Base-by-base conservation (phyloP, 106 monocot genomes). In the Phalaenopsis equestris region DNA sequence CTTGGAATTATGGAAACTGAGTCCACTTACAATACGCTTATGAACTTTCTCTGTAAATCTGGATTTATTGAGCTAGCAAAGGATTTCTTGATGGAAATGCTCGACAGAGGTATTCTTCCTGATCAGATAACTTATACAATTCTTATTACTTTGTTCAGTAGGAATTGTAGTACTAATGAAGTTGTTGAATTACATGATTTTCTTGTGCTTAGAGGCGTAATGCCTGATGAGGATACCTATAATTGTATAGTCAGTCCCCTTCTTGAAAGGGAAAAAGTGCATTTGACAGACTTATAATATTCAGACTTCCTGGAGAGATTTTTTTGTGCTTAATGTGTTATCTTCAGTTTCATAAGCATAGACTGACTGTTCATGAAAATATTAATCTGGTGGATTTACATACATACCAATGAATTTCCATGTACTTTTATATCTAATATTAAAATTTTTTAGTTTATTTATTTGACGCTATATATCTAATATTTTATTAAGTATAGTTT, bases 41-140 rank as follows among this genome's bases (percentile, higher is more conserved):
- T 87, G 37, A 87, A 79, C 68, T 83, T 41, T 52, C 74, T 87
- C 48, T 87, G 84, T 67, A 87, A 84, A 56, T 8, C 72, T 45
- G 68, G 65, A 76, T 83, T 52, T 30, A 76, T 84, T 79, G 52
- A 70, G 11, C 73, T 78, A 56, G 87, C 87, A 52, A 84, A 79
- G 38, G 81, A 81, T 61, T 41, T 83, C n/a, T n/a, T 87, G 87
- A 84, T 78, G 74, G 43, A 43, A 61, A 87, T 87, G 87, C 64
- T 84, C 36, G 38, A 56, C 49, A 79, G 49, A 75, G 80, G 75
- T 8, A 18, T 81, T 38, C n/a, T 67, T 78, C 81, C 83, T 41
- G 87, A 87, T 81, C 72, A 83, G 12, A 68, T 87, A 64, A 84
- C 87, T 10, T 87, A 87, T 18, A 87, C 87, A 1, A 87, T 36